Conservation (phyloP, 345 rosid genomes). For the Brassica napus region DNA sequence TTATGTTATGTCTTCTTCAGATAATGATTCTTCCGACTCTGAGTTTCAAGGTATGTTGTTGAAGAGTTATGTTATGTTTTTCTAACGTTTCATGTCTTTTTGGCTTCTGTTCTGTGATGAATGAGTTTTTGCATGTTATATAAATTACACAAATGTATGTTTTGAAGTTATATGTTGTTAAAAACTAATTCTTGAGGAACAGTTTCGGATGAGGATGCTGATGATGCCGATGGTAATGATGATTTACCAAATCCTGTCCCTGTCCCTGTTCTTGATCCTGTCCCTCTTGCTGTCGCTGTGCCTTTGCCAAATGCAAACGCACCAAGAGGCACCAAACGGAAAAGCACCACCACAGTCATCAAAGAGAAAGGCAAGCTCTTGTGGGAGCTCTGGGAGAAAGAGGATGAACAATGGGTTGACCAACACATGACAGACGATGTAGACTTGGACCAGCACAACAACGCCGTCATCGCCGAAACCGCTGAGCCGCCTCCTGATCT, state of each 20-base stretch:
- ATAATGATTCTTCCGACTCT: constrained; percentile 7
- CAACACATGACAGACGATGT: constrained; percentile 51
- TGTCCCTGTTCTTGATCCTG: background rate
- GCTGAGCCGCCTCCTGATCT: constrained; percentile 70
- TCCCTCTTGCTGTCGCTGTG: background rate
- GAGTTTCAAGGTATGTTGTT: constrained; percentile 24
- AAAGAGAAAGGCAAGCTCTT: constrained; percentile 37
- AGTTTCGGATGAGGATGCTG: constrained; percentile 3
- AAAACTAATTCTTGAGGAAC: background rate
- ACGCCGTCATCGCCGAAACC: constrained; percentile 48
- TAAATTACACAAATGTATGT: background rate
- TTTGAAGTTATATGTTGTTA: background rate
- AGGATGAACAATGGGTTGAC: constrained; percentile 64
- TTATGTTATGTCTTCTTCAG: constrained; percentile 7
- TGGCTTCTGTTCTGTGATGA: background rate
- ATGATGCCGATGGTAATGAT: background rate
- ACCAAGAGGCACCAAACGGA: constrained; percentile 41
- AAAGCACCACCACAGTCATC: background rate
- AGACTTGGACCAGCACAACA: constrained; percentile 63
- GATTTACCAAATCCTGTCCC: constrained; percentile 23
- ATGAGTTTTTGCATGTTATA: background rate
- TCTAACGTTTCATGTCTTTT: background rate
- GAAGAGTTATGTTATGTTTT: background rate
- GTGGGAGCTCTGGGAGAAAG: constrained; percentile 87
- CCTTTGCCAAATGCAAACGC: constrained; percentile 1